Conservation (phyloP, 1,284 basidiomycete species). For the Inonotus obliquus region DNA sequence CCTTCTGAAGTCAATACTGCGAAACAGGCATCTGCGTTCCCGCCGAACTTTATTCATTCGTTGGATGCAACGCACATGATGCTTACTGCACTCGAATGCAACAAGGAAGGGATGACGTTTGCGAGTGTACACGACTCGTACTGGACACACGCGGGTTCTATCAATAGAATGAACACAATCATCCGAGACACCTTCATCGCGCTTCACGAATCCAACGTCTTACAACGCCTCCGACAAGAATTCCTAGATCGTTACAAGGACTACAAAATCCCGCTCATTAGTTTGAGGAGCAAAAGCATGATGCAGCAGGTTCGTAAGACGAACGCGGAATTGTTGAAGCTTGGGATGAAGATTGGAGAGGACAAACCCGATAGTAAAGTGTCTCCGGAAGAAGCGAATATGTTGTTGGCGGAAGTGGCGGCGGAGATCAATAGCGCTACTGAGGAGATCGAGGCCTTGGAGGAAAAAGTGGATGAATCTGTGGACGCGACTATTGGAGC, state of each 20-base stretch:
- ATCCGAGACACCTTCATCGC: slow-evolving; percentile 95
- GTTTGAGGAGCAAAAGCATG: slow-evolving; percentile 34
- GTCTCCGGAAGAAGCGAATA: background rate
- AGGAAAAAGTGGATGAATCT: background rate
- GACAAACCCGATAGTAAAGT: slow-evolving; percentile 23
- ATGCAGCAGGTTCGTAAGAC: slow-evolving; percentile 30
- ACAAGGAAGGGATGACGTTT: slow-evolving; percentile 55
- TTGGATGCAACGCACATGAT: slow-evolving; percentile 99
- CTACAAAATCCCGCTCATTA: slow-evolving; percentile 67
- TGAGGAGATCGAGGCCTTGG: background rate
- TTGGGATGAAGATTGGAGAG: slow-evolving; percentile 32
- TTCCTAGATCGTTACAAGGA: slow-evolving; percentile 77
- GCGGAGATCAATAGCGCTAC: background rate
- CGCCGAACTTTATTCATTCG: slow-evolving; percentile 98
- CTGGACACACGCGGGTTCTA: slow-evolving; percentile 92
- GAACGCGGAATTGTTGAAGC: slow-evolving; percentile 37
- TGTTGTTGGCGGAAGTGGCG: background rate
- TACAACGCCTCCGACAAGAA: slow-evolving; percentile 36
- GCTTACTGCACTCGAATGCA: slow-evolving; percentile 90
- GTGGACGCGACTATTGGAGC: background rate
- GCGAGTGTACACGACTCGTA: slow-evolving; percentile 99
- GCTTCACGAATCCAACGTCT: slow-evolving; percentile 84
- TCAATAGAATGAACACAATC: slow-evolving; percentile 86
- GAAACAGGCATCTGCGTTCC: slow-evolving; percentile 96
- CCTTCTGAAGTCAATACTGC: slow-evolving; percentile 77